Conservation (phyloP, 2,329 filamentous ascomycete species). For the Xylaria polymorpha region DNA sequence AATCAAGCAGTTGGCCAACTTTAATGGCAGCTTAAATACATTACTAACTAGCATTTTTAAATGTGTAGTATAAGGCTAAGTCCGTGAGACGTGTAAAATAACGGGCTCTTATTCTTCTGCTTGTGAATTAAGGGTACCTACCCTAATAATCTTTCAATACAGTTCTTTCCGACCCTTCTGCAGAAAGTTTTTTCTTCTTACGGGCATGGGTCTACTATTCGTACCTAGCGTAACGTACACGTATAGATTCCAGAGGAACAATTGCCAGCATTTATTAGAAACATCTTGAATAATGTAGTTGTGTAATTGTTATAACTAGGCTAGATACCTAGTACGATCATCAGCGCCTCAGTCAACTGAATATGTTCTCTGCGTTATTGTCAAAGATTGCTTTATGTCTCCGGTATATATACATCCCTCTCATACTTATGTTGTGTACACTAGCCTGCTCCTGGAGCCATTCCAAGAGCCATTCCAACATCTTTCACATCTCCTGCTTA, state of each 20-base stretch:
- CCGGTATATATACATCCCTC: conserved; percentile 1
- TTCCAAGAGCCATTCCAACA: no score
- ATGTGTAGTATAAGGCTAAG: no score
- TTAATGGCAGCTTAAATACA: no score
- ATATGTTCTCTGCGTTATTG: not conserved
- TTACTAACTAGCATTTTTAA: no score
- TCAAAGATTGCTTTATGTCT: not conserved
- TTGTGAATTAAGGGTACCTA: no score
- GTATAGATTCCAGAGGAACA: not conserved
- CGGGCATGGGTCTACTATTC: not conserved
- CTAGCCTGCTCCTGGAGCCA: not conserved
- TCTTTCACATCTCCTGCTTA: not conserved
- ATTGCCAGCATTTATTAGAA: not conserved
- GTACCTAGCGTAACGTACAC: not conserved
- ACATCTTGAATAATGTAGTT: not conserved
- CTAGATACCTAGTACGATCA: not conserved
- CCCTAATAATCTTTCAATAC: no score
- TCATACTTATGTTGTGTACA: not conserved
- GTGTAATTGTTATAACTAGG: not conserved
- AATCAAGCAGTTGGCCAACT: no score
- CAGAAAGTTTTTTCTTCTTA: not conserved
- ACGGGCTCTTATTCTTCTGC: no score
- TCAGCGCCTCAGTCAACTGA: not conserved
- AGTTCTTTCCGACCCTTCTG: not conserved
- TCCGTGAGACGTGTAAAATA: no score